Conservation (phyloP, 768 basidiomycete species). For the Boletus pseudo-olivaceus region DNA sequence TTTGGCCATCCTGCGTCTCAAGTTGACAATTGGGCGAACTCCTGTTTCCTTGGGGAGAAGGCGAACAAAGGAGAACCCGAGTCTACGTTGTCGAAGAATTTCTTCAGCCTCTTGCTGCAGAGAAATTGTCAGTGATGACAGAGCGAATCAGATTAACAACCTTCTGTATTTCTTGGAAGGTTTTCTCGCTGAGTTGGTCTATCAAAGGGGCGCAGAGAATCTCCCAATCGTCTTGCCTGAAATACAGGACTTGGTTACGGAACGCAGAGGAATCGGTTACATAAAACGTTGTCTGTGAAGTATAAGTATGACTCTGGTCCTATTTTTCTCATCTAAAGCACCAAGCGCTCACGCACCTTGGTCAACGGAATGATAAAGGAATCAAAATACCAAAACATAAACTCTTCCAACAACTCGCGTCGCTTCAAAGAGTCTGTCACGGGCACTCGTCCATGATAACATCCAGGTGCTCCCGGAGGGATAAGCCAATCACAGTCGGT, state of each 20-base stretch:
- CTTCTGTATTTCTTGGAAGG: slow-evolving; percentile 67
- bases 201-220: slow-evolving; percentile 77
- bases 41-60: slow-evolving; percentile 94
- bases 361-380: slow-evolving; percentile 77
- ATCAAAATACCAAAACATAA: slow-evolving; percentile 94
- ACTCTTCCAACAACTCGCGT: slow-evolving; percentile 79
- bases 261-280: slow-evolving; percentile 88
- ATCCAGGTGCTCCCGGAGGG: slow-evolving; percentile 36
- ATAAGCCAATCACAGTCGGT: slow-evolving; percentile 79
- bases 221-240: slow-evolving; percentile 94
- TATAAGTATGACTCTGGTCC: not conserved
- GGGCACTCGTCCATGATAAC: slow-evolving; percentile 47
- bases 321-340: not conserved
- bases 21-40: slow-evolving; percentile 91
- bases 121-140: not conserved
- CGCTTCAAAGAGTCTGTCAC: slow-evolving; percentile 73
- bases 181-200: slow-evolving; percentile 62
- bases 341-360: slow-evolving; percentile 47
- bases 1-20: slow-evolving; percentile 50
- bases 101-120: slow-evolving; percentile 60
- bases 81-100: slow-evolving; percentile 63
- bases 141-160: slow-evolving; percentile 35
- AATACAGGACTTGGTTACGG: slow-evolving; percentile 81
- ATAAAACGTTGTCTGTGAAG: slow-evolving; percentile 81
- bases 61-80: slow-evolving; percentile 84